A percentile compares a stretch with the other conserved stretches of the same genome.
These are phyloP conservation scores for Pestalotiopsis fici DNA, from an alignment of 2,329 filamentous ascomycete species.

Conservation along the genomic window DNA sequence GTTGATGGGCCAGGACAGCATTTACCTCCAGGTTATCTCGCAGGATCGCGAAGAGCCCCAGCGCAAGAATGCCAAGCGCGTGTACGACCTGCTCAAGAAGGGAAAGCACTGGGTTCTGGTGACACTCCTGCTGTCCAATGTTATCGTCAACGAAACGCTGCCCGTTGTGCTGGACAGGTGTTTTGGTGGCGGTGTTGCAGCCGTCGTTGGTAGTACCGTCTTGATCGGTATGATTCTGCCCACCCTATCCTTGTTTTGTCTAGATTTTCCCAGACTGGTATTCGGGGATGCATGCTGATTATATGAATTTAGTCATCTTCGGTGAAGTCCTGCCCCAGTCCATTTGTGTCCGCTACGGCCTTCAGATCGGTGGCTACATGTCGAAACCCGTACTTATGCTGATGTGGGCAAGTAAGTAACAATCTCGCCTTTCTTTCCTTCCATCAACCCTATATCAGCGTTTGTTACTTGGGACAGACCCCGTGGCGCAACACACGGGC, in stretches of 20 bases:
- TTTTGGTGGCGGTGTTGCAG: slow-evolving; percentile 90
- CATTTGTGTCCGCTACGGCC: slow-evolving; percentile 91
- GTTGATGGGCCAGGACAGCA: slow-evolving; percentile 79
- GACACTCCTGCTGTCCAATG: slow-evolving; percentile 89
- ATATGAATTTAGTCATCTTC: slow-evolving; percentile 77
- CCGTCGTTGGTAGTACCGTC: slow-evolving; percentile 88
- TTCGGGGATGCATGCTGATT: not conserved
- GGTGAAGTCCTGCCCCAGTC: slow-evolving; percentile 96
- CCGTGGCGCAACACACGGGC: too few species aligned
- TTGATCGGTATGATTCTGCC: slow-evolving; percentile 72
- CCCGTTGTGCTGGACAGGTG: slow-evolving; percentile 94
- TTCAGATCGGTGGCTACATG: slow-evolving; percentile 94
- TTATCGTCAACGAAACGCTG: slow-evolving; percentile 95
- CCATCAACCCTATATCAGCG: not conserved
- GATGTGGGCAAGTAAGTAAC: slow-evolving; percentile 73
- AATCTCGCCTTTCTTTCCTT: not conserved
- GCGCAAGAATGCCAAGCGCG: slow-evolving; percentile 79
- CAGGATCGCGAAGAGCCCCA: slow-evolving; percentile 84
- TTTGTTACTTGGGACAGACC: too few species aligned
- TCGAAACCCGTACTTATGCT: slow-evolving; percentile 81
- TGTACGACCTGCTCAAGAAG: slow-evolving; percentile 76
- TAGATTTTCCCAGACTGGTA: not conserved
- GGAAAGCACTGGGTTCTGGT: slow-evolving; percentile 99
- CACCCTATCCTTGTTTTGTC: not conserved
- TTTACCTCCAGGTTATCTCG: slow-evolving; percentile 93